Evolutionary conservation across 306 rosid species (phyloP).

Genomic region (Corylus americana): DNA sequence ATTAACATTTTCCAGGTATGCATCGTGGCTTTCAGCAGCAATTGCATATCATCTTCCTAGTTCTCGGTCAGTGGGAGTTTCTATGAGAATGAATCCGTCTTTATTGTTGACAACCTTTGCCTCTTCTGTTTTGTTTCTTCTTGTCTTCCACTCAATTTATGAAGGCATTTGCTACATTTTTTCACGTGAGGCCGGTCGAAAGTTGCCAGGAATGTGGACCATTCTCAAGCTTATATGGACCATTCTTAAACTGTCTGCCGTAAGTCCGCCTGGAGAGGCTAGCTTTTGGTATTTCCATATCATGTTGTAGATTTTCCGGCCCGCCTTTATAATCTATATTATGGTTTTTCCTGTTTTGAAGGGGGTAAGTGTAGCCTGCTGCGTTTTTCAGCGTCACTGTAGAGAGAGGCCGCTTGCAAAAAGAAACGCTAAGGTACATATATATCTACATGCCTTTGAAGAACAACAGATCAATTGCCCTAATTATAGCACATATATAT

Average conservation of each 20-base stretch:
- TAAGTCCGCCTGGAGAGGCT: constrained; percentile 37
- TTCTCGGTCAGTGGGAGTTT: constrained; percentile 92
- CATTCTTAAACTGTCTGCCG: constrained; percentile 84
- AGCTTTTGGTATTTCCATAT: too few relatives aligned
- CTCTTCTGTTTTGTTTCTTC: constrained; percentile 76
- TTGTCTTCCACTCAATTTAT: constrained; percentile 71
- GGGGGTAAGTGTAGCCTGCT: constrained; percentile 94
- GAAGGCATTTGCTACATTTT: constrained; percentile 82
- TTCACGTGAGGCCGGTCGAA: constrained; percentile 81
- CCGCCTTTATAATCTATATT: not conserved
- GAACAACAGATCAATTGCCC: too few relatives aligned
- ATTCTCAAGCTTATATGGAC: constrained; percentile 39
- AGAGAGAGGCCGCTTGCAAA: constrained; percentile 54
- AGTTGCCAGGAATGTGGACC: constrained; percentile 46
- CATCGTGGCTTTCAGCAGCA: constrained; percentile 84
- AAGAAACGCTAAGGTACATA: constrained; percentile 45
- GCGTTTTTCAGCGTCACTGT: constrained; percentile 92
- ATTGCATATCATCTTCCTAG: constrained; percentile 94
- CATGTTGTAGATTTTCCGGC: not conserved
- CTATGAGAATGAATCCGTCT: constrained; percentile 86
- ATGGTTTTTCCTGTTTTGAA: constrained; percentile 30
- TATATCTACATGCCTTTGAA: too few relatives aligned
- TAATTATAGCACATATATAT: too few relatives aligned
- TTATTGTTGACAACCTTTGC: constrained; percentile 71
- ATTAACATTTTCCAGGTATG: constrained; percentile 51